Evolutionary conservation across 768 basidiomycete species (phyloP), one percentile per base, ranked within the genome.

Genomic region (Mycena capillaripes): DNA sequence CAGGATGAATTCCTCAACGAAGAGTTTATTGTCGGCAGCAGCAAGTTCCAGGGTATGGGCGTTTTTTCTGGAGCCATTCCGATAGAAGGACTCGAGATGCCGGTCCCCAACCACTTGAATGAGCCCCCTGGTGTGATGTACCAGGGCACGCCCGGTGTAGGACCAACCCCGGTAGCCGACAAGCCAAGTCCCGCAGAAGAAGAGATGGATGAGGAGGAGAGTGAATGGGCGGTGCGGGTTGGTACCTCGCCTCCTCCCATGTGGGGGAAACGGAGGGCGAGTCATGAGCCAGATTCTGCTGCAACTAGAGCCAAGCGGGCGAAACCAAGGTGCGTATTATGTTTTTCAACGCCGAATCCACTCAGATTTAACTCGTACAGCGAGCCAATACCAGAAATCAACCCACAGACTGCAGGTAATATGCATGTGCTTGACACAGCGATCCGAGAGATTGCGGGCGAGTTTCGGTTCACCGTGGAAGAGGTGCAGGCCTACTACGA

Each of bases 401-500:
- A 48, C 29, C 60, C 70, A 25, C 76, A 82, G 42, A 80, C 82
- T 25, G 81, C 83, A 19, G 82, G 83, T 16, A 84, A 82, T 48
- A 79, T 93, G 55, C 92, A 93, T 78, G 88, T 92, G 53, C 86
- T 94, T 32, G 92, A 94, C 74, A 89, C 89, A 76, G 86, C 84
- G 14, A 87, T 95, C 44, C 80, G 81, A 34, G 89, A 91, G 34
- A 94, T 95, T 74, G 93, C 94, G 9, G 83, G 80, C 40, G 89
- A 93, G 42, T 92, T 85, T 76, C 86, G 90, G 59, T 95, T 95
- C 79, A 93, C 93, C 1, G 78, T 89, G 1, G 91, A 91, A 72
- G 94, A 95, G 80, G 93, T 95, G 17, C 88, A 92, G 77, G 93
- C 92, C 76, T 93, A 89, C 78, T 94, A 94, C 71, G 91, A 94